Evolutionary conservation across 805 yeast genomes (phyloP), one percentile per base, ranked within the genome.

Genomic region (Cyberlindnera galapagoensis): DNA sequence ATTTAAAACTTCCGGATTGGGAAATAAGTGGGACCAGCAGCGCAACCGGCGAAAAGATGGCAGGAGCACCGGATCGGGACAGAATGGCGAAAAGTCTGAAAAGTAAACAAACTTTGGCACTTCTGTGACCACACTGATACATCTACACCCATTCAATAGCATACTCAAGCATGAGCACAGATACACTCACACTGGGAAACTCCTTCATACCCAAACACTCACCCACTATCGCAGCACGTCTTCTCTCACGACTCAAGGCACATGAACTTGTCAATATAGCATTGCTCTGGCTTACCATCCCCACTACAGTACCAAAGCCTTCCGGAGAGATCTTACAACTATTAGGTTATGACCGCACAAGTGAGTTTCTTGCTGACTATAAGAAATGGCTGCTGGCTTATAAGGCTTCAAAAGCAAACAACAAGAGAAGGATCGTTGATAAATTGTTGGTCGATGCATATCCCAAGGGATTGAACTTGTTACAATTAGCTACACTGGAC

Each of bases 401-500:
- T 20, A 33, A 23, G 28, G 35, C 21, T 12, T 22, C 7, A 11
- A 23, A 18, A 4, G 19, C 12, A 5, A 20, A 21, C 10, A 34
- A 28, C 13, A 50, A 46, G 33, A 39, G 43, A 21, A 36, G 27
- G 18, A 21, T 48, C 24, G 36, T 48, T n/a, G 56, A 51, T 35
- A 43, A 26, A 19, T 20, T 50, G 12, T 24, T 51, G 1, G 43
- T 48, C 8, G 54, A 51, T 15, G 39, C 60, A 42, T 80, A 83
- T 70, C 57, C 67, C 2, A 44, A 54, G 6, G 86, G 86, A 0
- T 51, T 80, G 26, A 79, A 77, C 42, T 56, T 78, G 1, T 60
- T 76, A 12, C 94, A 83, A 49, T 49, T 76, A 24, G 78, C 92
- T 0, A 86, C 80, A 38, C 56, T 81, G 5, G 92, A 83, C 43